Evolutionary conservation across 1,139 yeast genomes (phyloP), one percentile per base, ranked within the genome.

Genomic region (Kurtzmaniella quercitrusa): DNA sequence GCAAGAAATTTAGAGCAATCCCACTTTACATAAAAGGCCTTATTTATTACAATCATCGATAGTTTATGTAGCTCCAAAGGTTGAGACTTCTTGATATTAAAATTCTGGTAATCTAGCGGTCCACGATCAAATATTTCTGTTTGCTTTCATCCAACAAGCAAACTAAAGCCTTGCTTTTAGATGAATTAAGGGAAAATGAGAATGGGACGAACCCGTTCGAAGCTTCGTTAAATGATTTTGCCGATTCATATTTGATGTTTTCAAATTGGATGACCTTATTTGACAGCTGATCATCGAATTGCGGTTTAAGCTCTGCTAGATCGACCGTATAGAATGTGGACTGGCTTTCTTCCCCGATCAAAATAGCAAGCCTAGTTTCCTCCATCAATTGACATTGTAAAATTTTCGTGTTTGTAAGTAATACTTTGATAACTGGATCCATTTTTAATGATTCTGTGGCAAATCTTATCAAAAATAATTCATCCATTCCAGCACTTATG

Each of bases 101-200:
- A 21, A 21, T 21, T 7, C 23, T n/a, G n/a, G 23, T 21, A 12
- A 11, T 5, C 15, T 14, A 30, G 4, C 18, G 18, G n/a, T 16
- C 20, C 11, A 40, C 11, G 33, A 74, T 60, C 8, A 60, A 45
- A 52, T 74, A 77, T 38, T 63, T 63, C 43, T 66, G 67, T 40
- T 61, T 59, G 33, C 66, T 61, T 2, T 56, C 46, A 42, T 74
- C 78, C 20, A 76, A 50, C 21, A 76, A 46, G 49, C 78, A 75
- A 1, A 71, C 76, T 38, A 42, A 17, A 3, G 18, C n/a, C 7
- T 36, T 37, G 18, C 32, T 36, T 12, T 11, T 4, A 18, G 37
- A 34, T 4, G 37, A 18, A 14, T 34, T 34, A 15, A 36, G 22
- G 2, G 45, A 15, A 15, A 42, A 17, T 26, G 37, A 36, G 2